phyloP scores from a whole-genome alignment of 2,329 filamentous ascomycete genomes.

The Tolypocladium amazonense region DNA sequence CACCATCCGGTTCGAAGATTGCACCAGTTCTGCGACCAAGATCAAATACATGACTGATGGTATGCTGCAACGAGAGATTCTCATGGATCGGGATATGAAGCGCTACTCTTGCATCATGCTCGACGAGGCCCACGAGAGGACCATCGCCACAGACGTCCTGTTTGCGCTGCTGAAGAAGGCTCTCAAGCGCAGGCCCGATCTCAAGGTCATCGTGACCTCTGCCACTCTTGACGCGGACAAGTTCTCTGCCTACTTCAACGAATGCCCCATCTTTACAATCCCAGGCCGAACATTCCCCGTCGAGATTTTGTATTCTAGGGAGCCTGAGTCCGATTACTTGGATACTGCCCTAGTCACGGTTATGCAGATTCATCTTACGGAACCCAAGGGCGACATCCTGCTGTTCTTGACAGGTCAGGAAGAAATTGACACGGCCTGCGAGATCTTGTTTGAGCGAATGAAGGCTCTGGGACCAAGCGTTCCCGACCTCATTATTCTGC shows the following conservation, averaged over 20 bases:
- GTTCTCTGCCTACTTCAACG: conserved; percentile 92
- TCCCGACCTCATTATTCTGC: conserved; percentile 83
- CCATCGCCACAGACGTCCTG: conserved; percentile 88
- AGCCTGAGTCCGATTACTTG: conserved; percentile 92
- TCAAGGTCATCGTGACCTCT: conserved; percentile 94
- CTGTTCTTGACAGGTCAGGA: conserved; percentile 95
- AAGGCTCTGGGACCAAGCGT: conserved; percentile 85
- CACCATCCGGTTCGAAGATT: conserved; percentile 95
- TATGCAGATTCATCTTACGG: conserved; percentile 95
- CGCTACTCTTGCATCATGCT: conserved; percentile 96
- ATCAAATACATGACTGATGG: conserved; percentile 99
- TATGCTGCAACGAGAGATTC: conserved; percentile 91
- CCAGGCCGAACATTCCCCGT: conserved; percentile 92
- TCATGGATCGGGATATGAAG: conserved; percentile 80
- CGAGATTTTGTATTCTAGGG: conserved; percentile 87
- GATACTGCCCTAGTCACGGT: conserved; percentile 91
- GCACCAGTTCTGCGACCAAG: conserved; percentile 73
- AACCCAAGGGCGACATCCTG: conserved; percentile 88
- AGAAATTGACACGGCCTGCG: conserved; percentile 91
- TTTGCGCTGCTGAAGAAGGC: conserved; percentile 95
- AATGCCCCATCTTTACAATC: conserved; percentile 93
- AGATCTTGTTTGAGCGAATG: conserved; percentile 91
- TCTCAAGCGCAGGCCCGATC: conserved; percentile 69
- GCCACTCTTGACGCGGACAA: conserved; percentile 96
- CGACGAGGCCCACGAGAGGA: conserved; percentile 95